A percentile compares a stretch with the other conserved stretches of the same genome.
Evolutionary conservation across 768 basidiomycete species (phyloP).

Genomic region (Boletus fagicola): DNA sequence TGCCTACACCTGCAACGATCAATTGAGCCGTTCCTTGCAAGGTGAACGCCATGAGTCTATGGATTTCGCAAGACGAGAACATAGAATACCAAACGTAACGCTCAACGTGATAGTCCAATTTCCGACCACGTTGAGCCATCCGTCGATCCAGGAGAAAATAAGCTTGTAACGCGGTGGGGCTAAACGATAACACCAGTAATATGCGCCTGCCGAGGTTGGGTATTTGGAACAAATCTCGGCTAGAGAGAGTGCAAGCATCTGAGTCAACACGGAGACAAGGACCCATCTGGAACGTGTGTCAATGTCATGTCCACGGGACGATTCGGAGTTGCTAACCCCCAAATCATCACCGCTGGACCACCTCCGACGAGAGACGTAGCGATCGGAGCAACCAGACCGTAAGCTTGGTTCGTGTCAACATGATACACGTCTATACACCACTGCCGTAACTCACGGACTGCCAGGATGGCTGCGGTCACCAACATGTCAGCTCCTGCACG

Average conservation of each 20-base stretch:
- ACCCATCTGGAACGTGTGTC: conserved; percentile 41
- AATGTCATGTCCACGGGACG: not conserved
- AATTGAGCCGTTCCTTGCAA: conserved; percentile 55
- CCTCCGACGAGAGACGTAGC: conserved; percentile 54
- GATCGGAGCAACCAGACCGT: conserved; percentile 54
- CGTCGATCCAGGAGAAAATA: conserved; percentile 61
- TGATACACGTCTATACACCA: not conserved
- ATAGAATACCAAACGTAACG: conserved; percentile 51
- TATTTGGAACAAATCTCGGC: conserved; percentile 61
- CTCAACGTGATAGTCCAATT: conserved; percentile 69
- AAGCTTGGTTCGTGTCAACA: conserved; percentile 39
- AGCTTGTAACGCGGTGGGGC: conserved; percentile 51
- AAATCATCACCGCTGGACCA: conserved; percentile 55
- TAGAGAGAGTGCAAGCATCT: conserved; percentile 50
- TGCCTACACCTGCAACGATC: conserved; percentile 54
- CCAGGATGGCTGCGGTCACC: conserved; percentile 48
- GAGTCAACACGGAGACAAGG: conserved; percentile 47
- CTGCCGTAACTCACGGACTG: conserved; percentile 51
- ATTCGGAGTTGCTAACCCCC: conserved; percentile 42
- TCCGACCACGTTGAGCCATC: conserved; percentile 67
- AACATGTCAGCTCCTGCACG: conserved; percentile 1
- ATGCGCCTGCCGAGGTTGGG: conserved; percentile 60
- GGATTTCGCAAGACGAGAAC: not conserved
- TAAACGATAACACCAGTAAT: conserved; percentile 66
- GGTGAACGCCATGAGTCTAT: not conserved